phyloP scores from a whole-genome alignment of 345 rosid genomes.

The Leavenworthia alabamica region DNA sequence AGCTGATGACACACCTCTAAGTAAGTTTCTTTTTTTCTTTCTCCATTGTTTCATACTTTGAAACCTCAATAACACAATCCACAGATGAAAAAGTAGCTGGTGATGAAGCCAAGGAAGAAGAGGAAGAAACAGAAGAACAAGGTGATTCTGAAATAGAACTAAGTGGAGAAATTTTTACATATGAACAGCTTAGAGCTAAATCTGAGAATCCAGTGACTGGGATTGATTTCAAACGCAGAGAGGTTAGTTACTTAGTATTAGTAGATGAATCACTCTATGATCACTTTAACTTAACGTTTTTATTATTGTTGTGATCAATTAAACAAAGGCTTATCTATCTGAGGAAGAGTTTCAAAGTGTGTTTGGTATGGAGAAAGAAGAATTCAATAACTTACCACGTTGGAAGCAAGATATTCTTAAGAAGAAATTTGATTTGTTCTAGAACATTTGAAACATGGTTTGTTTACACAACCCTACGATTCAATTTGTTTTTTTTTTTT shows the following conservation, averaged over 20 bases:
- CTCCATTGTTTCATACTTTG: neutral
- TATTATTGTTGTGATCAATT: slow-evolving; percentile 6
- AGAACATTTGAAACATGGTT: slow-evolving; percentile 21
- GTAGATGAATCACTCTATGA: slow-evolving; percentile 3
- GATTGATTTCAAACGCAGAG: slow-evolving; percentile 87
- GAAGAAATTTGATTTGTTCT: slow-evolving; percentile 79
- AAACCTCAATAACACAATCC: neutral
- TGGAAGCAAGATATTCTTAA: slow-evolving; percentile 98
- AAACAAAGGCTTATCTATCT: slow-evolving; percentile 71
- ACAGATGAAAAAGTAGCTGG: slow-evolving; percentile 46
- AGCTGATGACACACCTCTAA: slow-evolving; percentile 34
- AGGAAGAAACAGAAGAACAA: slow-evolving; percentile 31
- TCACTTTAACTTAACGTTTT: neutral
- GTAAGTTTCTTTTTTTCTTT: slow-evolving; percentile 42
- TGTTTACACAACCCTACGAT: neutral
- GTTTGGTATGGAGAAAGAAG: slow-evolving; percentile 69
- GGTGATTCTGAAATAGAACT: slow-evolving; percentile 32
- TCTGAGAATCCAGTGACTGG: slow-evolving; percentile 85
- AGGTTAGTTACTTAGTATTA: slow-evolving; percentile 46
- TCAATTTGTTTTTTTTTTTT: slow-evolving; percentile 6
- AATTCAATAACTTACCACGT: slow-evolving; percentile 70
- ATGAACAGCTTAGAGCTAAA: slow-evolving; percentile 76
- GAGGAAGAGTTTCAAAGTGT: slow-evolving; percentile 71
- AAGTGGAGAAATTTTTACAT: slow-evolving; percentile 51
- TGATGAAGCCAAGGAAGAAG: slow-evolving; percentile 44